These are phyloP conservation scores for Trichoderma polysporum DNA, from an alignment of 2,329 filamentous ascomycete species.

Conservation along the genomic window DNA sequence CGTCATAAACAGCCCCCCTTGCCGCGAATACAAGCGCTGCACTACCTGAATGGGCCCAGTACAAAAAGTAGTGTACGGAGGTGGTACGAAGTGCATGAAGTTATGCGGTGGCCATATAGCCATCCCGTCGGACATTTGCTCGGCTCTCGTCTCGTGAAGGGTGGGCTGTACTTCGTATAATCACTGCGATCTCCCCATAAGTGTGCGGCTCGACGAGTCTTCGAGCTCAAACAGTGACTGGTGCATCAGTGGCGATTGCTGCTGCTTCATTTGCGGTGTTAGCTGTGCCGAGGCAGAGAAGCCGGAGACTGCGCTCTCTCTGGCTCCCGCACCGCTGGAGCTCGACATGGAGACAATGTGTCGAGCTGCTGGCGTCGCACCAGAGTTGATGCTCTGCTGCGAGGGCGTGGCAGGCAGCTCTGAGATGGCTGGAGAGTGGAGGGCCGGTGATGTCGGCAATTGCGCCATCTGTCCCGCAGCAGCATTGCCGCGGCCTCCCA, in stretches of 20 bases:
- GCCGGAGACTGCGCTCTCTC: slow-evolving; percentile 9
- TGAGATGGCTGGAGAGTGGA: background rate
- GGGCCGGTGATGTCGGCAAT: background rate
- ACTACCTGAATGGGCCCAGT: background rate
- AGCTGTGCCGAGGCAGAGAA: background rate
- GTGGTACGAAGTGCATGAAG: background rate
- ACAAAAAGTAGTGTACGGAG: background rate
- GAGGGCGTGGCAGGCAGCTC: slow-evolving; percentile 16
- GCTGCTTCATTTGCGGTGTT: background rate
- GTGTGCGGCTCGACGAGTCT: slow-evolving; percentile 9
- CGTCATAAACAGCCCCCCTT: background rate
- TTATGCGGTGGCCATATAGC: background rate
- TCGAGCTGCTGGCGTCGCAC: background rate
- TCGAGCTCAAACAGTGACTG: slow-evolving; percentile 18
- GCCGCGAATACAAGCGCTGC: background rate
- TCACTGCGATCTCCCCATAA: background rate
- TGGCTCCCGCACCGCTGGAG: background rate
- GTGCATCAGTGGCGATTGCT: background rate
- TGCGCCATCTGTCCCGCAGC: background rate
- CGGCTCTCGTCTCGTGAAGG: background rate
- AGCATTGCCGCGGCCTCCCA: background rate
- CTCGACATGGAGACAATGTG: slow-evolving; percentile 2
- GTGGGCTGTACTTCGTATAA: background rate
- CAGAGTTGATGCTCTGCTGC: slow-evolving; percentile 4
- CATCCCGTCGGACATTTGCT: background rate